phyloP scores from a whole-genome alignment of 106 monocot genomes.

The Dioscorea dumetorum region DNA sequence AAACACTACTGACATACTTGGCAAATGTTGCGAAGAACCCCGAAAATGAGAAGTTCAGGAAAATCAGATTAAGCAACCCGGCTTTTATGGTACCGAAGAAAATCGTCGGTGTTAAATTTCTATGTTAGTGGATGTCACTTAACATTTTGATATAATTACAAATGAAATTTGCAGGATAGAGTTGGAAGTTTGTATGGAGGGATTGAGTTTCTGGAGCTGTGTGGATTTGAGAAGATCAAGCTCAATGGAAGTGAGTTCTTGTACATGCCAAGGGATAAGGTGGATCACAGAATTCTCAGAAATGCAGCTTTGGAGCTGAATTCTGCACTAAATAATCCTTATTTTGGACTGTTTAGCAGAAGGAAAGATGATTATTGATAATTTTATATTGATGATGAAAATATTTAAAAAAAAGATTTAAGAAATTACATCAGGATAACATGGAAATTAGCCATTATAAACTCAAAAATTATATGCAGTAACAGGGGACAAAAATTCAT shows the following conservation, averaged over 20 bases:
- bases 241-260: slow-evolving; percentile 62
- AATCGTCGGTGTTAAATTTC: not conserved
- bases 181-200: slow-evolving; percentile 76
- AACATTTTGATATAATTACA: not conserved
- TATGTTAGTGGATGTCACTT: not conserved
- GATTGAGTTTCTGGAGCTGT: slow-evolving; percentile 65
- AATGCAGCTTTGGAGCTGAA: slow-evolving; percentile 77
- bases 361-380: too few relatives aligned
- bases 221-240: slow-evolving; percentile 85
- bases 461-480: too few relatives aligned
- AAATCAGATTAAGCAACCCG: slow-evolving; percentile 66
- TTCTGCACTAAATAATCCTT: slow-evolving; percentile 86
- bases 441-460: too few relatives aligned
- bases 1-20: slow-evolving; percentile 84
- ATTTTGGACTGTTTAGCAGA: slow-evolving; percentile 50
- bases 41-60: slow-evolving; percentile 89
- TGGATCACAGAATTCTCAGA: slow-evolving; percentile 64
- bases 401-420: too few relatives aligned
- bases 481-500: too few relatives aligned
- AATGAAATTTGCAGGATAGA: slow-evolving; percentile 54
- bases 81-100: slow-evolving; percentile 56
- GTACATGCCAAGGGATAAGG: slow-evolving; percentile 63
- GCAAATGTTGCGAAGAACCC: slow-evolving; percentile 83
- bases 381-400: too few relatives aligned
- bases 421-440: too few relatives aligned